A percentile compares a stretch with the other conserved stretches of the same genome.
Evolutionary conservation across 2,329 filamentous ascomycete genomes (phyloP).

Genomic region (Teratosphaeria destructans): DNA sequence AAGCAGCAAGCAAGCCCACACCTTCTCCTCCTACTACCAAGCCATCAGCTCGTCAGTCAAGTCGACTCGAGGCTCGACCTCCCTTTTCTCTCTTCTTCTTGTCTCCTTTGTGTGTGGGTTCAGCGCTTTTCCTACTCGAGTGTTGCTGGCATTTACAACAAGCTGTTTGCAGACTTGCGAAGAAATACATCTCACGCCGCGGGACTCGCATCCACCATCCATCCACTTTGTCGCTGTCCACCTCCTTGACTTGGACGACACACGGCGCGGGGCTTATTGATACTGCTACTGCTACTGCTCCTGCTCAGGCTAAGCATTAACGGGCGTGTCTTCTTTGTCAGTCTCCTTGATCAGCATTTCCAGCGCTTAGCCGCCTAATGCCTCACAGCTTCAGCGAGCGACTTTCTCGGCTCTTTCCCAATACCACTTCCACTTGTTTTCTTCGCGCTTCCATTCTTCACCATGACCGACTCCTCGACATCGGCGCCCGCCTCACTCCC

Average conservation of each 20-base stretch:
- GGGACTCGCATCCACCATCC: background rate
- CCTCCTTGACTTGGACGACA: background rate
- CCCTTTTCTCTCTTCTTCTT: background rate
- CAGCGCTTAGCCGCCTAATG: background rate
- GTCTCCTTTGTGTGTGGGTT: background rate
- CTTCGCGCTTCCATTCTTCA: slow-evolving; percentile 28
- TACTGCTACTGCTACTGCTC: background rate
- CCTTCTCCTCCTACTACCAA: background rate
- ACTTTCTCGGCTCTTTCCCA: slow-evolving; percentile 6
- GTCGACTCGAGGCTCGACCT: background rate
- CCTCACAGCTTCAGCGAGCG: background rate
- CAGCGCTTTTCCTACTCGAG: background rate
- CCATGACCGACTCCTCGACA: slow-evolving; percentile 66
- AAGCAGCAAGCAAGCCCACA: background rate
- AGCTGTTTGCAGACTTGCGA: background rate
- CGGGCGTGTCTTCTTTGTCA: background rate
- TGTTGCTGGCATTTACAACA: background rate
- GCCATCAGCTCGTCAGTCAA: background rate
- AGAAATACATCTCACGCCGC: background rate
- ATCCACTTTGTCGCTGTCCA: background rate
- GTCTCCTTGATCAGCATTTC: background rate
- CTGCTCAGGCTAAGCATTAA: slow-evolving; percentile 1
- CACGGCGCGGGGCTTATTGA: background rate
- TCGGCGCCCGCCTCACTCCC: slow-evolving; percentile 57
- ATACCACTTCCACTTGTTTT: slow-evolving; percentile 15